Percentiles rank a stretch among this genome's conserved stretches.
Evolutionary conservation across 2,329 filamentous ascomycete species (phyloP).

Genomic region (Pseudogymnoascus sp.): DNA sequence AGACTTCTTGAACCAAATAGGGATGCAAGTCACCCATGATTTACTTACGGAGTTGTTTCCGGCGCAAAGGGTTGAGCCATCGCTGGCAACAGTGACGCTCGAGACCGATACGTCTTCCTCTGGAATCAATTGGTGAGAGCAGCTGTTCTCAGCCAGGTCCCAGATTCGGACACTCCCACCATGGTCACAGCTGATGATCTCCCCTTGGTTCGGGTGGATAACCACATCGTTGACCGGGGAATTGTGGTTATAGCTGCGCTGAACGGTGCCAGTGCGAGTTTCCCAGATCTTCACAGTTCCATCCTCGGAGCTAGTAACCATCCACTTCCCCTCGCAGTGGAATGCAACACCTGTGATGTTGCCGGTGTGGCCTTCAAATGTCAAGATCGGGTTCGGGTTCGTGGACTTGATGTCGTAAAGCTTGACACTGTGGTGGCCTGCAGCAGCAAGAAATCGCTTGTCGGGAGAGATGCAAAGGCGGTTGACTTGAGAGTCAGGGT

Average conservation of each 20-base stretch:
- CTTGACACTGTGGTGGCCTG: constrained; percentile 77
- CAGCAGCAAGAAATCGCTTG: constrained; percentile 85
- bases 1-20: constrained; percentile 9
- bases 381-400: constrained; percentile 88
- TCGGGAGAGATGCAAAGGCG: constrained; percentile 96
- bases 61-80: constrained; percentile 85
- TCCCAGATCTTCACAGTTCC: constrained; percentile 98
- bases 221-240: constrained; percentile 93
- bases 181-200: constrained; percentile 93
- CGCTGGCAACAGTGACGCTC: constrained; percentile 90
- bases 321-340: constrained; percentile 99
- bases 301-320: constrained; percentile 96
- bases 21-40: constrained; percentile 18
- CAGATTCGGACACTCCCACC: constrained; percentile 89
- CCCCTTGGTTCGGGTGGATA: constrained; percentile 98
- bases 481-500: constrained; percentile 97
- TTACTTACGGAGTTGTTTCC: constrained; percentile 75
- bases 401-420: constrained; percentile 98
- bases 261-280: constrained; percentile 73
- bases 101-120: constrained; percentile 91
- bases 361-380: constrained; percentile 89
- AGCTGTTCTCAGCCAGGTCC: constrained; percentile 95
- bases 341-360: constrained; percentile 97
- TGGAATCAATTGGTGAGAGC: constrained; percentile 89
- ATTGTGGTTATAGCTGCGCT: constrained; percentile 87